Evolutionary conservation across 768 basidiomycete species (phyloP), one percentile per base, ranked within the genome.

Genomic region (Epithele typhae): DNA sequence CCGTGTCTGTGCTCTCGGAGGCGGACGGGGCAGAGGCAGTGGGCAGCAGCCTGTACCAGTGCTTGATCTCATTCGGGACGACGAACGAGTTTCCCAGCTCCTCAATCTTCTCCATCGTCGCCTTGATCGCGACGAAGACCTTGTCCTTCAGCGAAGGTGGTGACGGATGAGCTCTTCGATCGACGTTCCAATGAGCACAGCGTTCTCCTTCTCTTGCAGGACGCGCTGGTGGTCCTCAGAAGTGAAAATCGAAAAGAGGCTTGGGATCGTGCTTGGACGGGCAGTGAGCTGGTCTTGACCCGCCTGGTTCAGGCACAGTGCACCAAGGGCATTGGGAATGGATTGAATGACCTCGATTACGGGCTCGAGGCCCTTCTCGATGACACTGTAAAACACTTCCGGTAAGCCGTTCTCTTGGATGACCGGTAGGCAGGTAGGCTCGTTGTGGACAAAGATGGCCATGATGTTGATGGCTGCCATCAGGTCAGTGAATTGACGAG

Each of bases 391-490:
- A 58, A 99, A 92, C 0, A 82, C 77, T 57, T 92, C 88, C 0
- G 96, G 96, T 3, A 99, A 66, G 5, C 85, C 82, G 22, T 82
- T 78, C 65, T 99, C 96, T 66, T 99, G 96, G 18, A 99, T 87
- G 44, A 95, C 84, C 2, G 81, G 72, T 46, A 99, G 70, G 14
- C 92, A 96, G 0, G 94, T 97, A 6, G 96, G 96, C 64, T 99
- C 96, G 54, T 98, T 99, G 72, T 99, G 95, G 8, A 98, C 84
- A 66, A 97, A 97, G 0, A 92, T 92, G 12, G 92, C 83, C 84
- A 96, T 91, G 59, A 93, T 86, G 63, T 94, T 92, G 71, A 94
- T 90, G 4, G 90, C 92, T 90, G 52, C 14, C 48, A 9, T 9
- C 43, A 6, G 37, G 56, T 5, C n/a, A n/a, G n/a, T n/a, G n/a